These are phyloP conservation scores for Xylaria acuta DNA, from an alignment of 495 filamentous ascomycete genomes.

Conservation along the genomic window DNA sequence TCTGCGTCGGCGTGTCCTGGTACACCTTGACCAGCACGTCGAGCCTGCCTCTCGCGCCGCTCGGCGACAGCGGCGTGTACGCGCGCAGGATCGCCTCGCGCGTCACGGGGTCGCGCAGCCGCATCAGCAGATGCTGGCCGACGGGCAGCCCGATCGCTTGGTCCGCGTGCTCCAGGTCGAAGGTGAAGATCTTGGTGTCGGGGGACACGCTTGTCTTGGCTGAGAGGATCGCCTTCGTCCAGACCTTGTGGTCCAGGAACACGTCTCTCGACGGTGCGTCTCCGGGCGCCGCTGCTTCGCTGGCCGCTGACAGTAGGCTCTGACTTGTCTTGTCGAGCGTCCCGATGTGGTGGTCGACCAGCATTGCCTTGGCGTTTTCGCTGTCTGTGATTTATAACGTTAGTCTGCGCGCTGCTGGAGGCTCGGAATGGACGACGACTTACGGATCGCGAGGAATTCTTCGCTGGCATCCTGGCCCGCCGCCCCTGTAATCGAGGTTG, in stretches of 20 bases:
- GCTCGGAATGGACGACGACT: conserved; percentile 43
- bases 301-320: conserved; percentile 49
- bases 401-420: neutral
- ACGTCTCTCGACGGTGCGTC: conserved; percentile 50
- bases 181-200: conserved; percentile 85
- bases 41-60: conserved; percentile 64
- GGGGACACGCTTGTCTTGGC: conserved; percentile 71
- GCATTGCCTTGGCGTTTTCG: conserved; percentile 93
- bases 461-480: conserved; percentile 88
- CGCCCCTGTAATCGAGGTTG: conserved; percentile 82
- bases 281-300: conserved; percentile 26
- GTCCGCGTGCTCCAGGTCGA: conserved; percentile 73
- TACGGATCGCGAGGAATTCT: conserved; percentile 94
- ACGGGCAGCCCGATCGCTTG: conserved; percentile 81
- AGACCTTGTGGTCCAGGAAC: conserved; percentile 75
- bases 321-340: conserved; percentile 67
- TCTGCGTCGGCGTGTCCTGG: conserved; percentile 60
- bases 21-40: conserved; percentile 89
- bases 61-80: conserved; percentile 86
- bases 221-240: conserved; percentile 72
- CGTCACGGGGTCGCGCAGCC: conserved; percentile 71
- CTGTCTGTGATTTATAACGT: conserved; percentile 61
- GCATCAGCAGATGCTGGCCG: conserved; percentile 91
- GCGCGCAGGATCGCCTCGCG: conserved; percentile 78
- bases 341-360: conserved; percentile 87